These are phyloP conservation scores for Cercospora nicotianae DNA, from an alignment of 2,329 filamentous ascomycete species.

Conservation along the genomic window DNA sequence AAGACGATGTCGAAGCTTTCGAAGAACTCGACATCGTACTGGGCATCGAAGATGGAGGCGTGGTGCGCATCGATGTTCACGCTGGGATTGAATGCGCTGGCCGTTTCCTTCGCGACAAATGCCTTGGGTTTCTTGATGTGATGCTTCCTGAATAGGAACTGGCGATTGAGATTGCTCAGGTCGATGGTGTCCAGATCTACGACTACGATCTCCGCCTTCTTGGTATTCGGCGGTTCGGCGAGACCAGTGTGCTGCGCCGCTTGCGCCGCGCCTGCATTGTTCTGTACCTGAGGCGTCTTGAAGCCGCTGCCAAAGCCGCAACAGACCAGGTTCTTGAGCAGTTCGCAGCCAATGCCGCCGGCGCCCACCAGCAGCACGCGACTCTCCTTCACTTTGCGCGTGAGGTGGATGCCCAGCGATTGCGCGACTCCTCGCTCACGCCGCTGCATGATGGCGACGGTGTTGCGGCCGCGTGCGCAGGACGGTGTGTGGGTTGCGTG, in stretches of 20 bases:
- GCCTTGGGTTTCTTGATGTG: constrained; percentile 98
- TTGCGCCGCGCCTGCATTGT: constrained; percentile 11
- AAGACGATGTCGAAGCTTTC: constrained; percentile 80
- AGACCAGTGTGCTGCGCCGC: not conserved
- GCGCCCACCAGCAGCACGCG: constrained; percentile 85
- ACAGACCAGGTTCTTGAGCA: constrained; percentile 93
- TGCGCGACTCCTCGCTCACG: constrained; percentile 56
- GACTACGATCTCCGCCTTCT: constrained; percentile 70
- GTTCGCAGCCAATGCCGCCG: constrained; percentile 94
- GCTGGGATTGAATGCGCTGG: constrained; percentile 83
- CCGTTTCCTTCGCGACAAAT: constrained; percentile 88
- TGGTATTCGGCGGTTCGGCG: constrained; percentile 2
- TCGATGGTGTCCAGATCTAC: constrained; percentile 99
- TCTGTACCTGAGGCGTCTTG: not conserved
- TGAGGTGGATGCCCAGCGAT: constrained; percentile 68
- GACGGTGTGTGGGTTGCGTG: not conserved
- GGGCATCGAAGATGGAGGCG: constrained; percentile 87
- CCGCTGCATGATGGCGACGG: constrained; percentile 41
- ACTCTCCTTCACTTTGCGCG: constrained; percentile 37
- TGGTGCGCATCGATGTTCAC: constrained; percentile 86
- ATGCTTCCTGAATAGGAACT: constrained; percentile 94
- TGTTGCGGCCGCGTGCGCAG: not conserved
- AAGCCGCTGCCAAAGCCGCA: constrained; percentile 69
- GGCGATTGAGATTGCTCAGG: constrained; percentile 93
- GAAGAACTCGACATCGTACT: constrained; percentile 90